phyloP scores from a whole-genome alignment of 345 rosid species.

The Mercurialis annua region DNA sequence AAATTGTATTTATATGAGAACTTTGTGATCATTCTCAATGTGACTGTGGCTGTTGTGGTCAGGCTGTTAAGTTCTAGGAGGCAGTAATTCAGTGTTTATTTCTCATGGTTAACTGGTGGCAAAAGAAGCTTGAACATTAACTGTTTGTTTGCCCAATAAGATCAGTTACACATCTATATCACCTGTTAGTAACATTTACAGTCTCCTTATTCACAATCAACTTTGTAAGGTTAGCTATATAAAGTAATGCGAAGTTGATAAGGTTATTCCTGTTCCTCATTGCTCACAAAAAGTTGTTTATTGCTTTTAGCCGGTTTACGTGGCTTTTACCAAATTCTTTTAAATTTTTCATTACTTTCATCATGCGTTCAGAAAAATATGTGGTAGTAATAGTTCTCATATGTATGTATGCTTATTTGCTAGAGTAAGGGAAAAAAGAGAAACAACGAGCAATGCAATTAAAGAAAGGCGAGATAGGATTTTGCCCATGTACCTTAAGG shows the following conservation, averaged over 20 bases:
- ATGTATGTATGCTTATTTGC: not conserved
- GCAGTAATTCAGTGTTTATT: slow-evolving; percentile 1
- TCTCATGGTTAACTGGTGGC: not conserved
- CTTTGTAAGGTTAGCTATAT: not conserved
- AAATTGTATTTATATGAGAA: not conserved
- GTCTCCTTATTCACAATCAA: not conserved
- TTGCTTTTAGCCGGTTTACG: not conserved
- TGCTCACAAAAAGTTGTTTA: not conserved
- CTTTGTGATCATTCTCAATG: not conserved
- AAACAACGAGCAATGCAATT: not conserved
- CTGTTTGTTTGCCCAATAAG: not conserved
- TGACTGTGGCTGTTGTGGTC: not conserved
- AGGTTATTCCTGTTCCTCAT: not conserved
- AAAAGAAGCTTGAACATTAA: not conserved
- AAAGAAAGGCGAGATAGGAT: not conserved
- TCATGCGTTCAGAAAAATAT: not conserved
- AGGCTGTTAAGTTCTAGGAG: not conserved
- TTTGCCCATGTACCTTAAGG: no score
- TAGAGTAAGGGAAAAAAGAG: not conserved
- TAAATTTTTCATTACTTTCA: no score
- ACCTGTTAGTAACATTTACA: not conserved
- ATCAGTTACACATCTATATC: not conserved
- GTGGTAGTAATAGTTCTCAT: not conserved
- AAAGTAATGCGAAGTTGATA: not conserved
- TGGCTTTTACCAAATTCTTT: not conserved